These are phyloP conservation scores for Ampelomyces quisqualis DNA, from an alignment of 2,329 filamentous ascomycete species.

Conservation along the genomic window DNA sequence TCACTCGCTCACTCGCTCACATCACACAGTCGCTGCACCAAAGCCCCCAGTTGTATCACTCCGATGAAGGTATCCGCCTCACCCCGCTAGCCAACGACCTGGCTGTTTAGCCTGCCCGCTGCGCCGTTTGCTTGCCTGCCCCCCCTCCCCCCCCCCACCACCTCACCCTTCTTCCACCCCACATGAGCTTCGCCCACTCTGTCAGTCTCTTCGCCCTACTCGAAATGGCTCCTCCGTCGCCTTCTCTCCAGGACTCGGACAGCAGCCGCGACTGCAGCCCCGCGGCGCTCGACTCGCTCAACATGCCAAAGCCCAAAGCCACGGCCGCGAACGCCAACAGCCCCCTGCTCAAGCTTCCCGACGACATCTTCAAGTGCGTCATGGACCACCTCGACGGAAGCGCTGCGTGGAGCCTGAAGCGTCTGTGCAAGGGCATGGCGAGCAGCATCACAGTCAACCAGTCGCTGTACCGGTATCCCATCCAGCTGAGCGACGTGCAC, in stretches of 20 bases:
- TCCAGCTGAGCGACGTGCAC: slow-evolving; percentile 33
- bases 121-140: slow-evolving; percentile 2
- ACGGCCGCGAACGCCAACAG: slow-evolving; percentile 19
- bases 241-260: slow-evolving; percentile 16
- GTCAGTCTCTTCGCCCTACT: slow-evolving; percentile 22
- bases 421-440: slow-evolving; percentile 35
- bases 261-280: slow-evolving; percentile 32
- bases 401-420: slow-evolving; percentile 38
- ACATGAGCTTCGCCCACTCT: slow-evolving; percentile 15
- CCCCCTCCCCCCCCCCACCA: slow-evolving; percentile 2
- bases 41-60: not conserved
- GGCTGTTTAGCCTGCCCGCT: slow-evolving; percentile 1
- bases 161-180: not conserved
- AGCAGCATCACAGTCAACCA: slow-evolving; percentile 32
- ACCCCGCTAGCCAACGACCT: not conserved
- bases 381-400: slow-evolving; percentile 39
- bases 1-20: not conserved
- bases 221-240: slow-evolving; percentile 25
- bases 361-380: slow-evolving; percentile 42
- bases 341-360: slow-evolving; percentile 36
- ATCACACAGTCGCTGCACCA: not conserved
- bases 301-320: slow-evolving; percentile 16
- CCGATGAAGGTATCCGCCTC: not conserved
- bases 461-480: slow-evolving; percentile 37
- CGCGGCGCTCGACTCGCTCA: slow-evolving; percentile 19